Evolutionary conservation across 306 rosid species (phyloP).

Genomic region (Abrus precatorius): DNA sequence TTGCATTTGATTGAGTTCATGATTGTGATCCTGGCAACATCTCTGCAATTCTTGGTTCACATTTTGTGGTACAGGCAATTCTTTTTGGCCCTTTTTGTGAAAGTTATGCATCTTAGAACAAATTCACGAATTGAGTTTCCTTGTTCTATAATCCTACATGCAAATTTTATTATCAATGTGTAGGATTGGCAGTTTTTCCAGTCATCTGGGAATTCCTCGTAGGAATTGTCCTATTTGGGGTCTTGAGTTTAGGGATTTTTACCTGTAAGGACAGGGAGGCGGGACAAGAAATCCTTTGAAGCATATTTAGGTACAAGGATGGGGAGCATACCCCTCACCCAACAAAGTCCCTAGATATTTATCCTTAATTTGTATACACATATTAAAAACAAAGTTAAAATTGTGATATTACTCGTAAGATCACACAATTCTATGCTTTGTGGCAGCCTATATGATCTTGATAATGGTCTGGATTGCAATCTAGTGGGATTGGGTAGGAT

Average conservation of each 20-base stretch:
- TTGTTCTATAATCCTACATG: slow-evolving; percentile 3
- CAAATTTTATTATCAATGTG: slow-evolving; percentile 10
- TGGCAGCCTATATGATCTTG: too few species aligned
- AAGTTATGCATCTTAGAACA: slow-evolving; percentile 26
- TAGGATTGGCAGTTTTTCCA: background rate
- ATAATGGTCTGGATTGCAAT: too few species aligned
- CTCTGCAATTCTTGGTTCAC: slow-evolving; percentile 22
- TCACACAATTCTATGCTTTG: too few species aligned
- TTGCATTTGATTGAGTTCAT: slow-evolving; percentile 9
- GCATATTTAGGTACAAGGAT: background rate
- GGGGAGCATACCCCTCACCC: background rate
- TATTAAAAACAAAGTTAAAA: too few species aligned
- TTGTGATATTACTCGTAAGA: too few species aligned
- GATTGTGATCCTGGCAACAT: background rate
- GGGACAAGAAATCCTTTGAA: too few species aligned
- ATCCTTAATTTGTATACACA: background rate
- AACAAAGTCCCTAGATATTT: background rate
- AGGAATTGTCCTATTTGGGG: background rate
- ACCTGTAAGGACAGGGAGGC: background rate
- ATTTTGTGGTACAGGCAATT: slow-evolving; percentile 7
- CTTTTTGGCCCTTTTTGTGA: background rate
- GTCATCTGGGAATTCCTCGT: too few species aligned
- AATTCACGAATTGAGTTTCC: slow-evolving; percentile 23
- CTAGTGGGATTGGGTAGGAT: too few species aligned
- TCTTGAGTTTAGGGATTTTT: background rate